phyloP scores from a whole-genome alignment of 225 moss, liverwort and hornwort genomes.

The Polytrichum commune region DNA sequence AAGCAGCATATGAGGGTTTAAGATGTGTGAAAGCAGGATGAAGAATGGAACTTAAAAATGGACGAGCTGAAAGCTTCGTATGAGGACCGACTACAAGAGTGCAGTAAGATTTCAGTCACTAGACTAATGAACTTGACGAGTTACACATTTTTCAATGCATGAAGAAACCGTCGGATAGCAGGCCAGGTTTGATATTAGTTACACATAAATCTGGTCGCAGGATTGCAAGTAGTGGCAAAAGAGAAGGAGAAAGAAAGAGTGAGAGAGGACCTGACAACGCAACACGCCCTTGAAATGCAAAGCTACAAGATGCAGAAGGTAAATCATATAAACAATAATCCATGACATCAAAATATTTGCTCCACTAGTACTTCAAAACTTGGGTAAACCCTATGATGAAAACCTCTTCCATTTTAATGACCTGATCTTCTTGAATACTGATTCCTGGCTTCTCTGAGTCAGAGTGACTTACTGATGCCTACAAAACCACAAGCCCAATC shows the following conservation, averaged over 20 bases:
- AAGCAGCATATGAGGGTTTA: no score
- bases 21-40: slow-evolving; percentile 28
- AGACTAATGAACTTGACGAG: no score
- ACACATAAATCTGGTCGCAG: slow-evolving; percentile 7
- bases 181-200: no score
- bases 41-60: slow-evolving; percentile 32
- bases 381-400: no score
- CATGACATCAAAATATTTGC: background rate
- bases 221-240: slow-evolving; percentile 11
- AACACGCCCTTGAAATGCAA: slow-evolving; percentile 36
- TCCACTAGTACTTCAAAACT: no score
- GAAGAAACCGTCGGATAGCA: no score
- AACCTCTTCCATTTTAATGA: no score
- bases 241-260: slow-evolving; percentile 36
- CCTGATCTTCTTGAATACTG: background rate
- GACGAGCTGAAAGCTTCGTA: slow-evolving; percentile 29
- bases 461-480: no score
- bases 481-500: no score
- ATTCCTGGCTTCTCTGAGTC: background rate
- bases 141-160: no score
- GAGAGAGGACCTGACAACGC: slow-evolving; percentile 30
- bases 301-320: slow-evolving; percentile 63
- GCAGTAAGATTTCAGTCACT: slow-evolving; percentile 24
- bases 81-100: slow-evolving; percentile 32
- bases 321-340: background rate